phyloP scores from a whole-genome alignment of 2,329 filamentous ascomycete genomes.

The Hypoxylon sp. region DNA sequence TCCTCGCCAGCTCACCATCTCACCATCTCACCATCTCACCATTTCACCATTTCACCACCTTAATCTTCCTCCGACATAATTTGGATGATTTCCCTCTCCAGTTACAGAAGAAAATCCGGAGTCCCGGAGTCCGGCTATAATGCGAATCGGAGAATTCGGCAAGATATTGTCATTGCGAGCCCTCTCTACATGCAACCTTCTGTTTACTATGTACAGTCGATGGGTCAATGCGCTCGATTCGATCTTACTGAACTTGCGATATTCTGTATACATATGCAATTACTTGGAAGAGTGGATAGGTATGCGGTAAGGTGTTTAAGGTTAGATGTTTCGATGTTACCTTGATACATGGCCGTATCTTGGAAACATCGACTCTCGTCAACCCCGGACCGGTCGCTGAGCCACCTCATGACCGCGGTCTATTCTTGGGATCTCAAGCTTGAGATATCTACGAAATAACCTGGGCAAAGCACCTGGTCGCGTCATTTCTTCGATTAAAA shows the following conservation, averaged over 20 bases:
- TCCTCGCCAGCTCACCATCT: not conserved
- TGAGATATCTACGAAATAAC: too few relatives aligned
- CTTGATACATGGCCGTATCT: not conserved
- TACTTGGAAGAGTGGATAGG: not conserved
- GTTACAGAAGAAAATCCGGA: constrained; percentile 19
- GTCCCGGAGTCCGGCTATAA: not conserved
- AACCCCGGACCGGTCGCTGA: constrained; percentile 20
- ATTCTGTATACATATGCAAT: constrained; percentile 1
- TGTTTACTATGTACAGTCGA: constrained; percentile 4
- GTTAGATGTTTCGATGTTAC: constrained; percentile 4
- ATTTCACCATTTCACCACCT: not conserved
- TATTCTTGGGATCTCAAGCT: constrained; percentile 22
- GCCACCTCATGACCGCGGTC: constrained; percentile 7
- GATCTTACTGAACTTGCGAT: not conserved
- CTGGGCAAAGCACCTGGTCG: not conserved
- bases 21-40: not conserved
- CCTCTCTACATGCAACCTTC: not conserved
- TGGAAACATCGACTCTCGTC: constrained; percentile 13
- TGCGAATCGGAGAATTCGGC: not conserved
- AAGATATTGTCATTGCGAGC: not conserved
- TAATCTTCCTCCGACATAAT: too few relatives aligned
- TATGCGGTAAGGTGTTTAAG: too few relatives aligned
- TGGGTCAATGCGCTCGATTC: constrained; percentile 17
- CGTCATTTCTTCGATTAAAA: constrained; percentile 25
- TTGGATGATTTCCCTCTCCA: constrained; percentile 8